phyloP scores from a whole-genome alignment of 768 basidiomycete genomes.

The Leccinum arenicola region DNA sequence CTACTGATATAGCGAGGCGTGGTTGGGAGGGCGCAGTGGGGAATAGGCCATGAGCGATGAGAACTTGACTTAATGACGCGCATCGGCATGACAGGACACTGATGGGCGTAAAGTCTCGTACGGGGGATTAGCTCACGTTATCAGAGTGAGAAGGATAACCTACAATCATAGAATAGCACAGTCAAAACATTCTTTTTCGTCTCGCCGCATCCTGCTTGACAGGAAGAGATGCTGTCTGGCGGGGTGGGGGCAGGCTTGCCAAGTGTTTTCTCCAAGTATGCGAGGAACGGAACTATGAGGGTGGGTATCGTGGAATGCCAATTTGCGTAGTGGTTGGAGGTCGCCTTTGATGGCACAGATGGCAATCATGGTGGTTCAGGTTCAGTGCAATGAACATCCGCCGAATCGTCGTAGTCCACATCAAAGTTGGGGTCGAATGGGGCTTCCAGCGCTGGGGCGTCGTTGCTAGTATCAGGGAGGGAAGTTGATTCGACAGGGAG shows the following conservation, averaged over 20 bases:
- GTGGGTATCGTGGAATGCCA: not conserved
- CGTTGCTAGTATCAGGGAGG: not conserved
- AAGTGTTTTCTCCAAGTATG: not conserved
- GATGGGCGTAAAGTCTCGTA: not conserved
- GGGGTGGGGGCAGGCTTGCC: not conserved
- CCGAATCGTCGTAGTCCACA: not conserved
- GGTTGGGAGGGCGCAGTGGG: slow-evolving; percentile 7
- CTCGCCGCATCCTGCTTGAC: not conserved
- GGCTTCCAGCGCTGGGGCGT: not conserved
- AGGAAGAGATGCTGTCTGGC: not conserved
- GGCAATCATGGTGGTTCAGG: not conserved
- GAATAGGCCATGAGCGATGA: not conserved
- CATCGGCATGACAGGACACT: not conserved
- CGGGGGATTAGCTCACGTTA: not conserved
- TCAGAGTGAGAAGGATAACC: not conserved
- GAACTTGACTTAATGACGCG: not conserved
- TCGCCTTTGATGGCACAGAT: not conserved
- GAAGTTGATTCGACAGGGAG: not conserved
- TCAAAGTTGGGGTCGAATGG: not conserved
- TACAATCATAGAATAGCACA: not conserved
- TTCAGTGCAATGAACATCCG: not conserved
- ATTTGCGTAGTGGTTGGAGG: not conserved
- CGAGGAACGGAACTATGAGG: not conserved
- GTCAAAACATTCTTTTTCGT: not conserved
- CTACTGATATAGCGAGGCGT: slow-evolving; percentile 21